Base-by-base conservation (phyloP, 2,329 filamentous ascomycete species). In the Beauveria varroae region DNA sequence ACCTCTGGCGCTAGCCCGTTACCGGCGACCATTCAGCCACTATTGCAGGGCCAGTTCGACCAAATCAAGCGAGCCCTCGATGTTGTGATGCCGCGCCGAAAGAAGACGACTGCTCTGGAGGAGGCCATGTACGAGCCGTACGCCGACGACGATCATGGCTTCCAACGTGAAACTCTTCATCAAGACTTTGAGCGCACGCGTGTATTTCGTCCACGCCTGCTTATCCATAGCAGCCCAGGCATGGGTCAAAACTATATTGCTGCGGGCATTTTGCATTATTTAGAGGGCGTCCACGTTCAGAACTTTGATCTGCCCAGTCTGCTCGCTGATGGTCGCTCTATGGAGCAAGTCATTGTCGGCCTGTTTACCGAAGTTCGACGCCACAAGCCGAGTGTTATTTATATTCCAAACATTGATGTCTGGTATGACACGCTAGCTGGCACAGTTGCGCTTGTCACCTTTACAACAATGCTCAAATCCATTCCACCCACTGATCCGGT, bases 201-300 rank as follows among this genome's bases (percentile, higher is more conserved):
- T 43, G 84, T 97, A 26, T 99, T 96, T 78, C 84, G 95, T 20
- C 96, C 95, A 9, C 83, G 95, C 50, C 80, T 98, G 58, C 81
- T 99, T 34, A 88, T 99, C 61, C 84, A 86, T 47, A 95, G 95
- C n/a, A 72, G 81, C 10, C 80, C 86, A 50, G 95, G 95, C 10
- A 98, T 98, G 93, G 95, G 96, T 0, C 96, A 99, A 71, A 85
- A 87, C 54, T 97, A 99, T 68, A 79, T 99, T 44, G 87, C 91
- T 34, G 87, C 88, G 53, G 95, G 93, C 5, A 78, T 98, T 57
- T 78, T 98, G 65, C 91, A 96, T 72, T 87, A 96, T 70, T 88
- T 99, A 60, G 95, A 99, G 74, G 91, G 93, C 28, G 82, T 98
- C 2, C 92, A 98, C 75, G 90, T 99, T 3, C 93, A 98, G 72